Base-by-base conservation (phyloP, 306 rosid genomes). In the Ochetophila trinervis region DNA sequence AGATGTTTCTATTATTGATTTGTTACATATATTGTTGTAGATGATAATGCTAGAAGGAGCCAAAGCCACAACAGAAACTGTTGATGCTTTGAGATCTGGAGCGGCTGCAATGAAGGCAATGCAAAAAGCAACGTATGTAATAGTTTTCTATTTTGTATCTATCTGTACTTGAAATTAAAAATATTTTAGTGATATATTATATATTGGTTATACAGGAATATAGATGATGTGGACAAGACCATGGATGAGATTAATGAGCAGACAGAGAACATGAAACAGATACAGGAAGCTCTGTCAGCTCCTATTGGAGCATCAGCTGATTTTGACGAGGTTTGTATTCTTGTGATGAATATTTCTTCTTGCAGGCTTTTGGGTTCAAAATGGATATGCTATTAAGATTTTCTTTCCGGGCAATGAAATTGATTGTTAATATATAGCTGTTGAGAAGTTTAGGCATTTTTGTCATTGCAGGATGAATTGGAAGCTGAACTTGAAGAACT, bases 191-290 rank as follows among this genome's bases (percentile, higher is more conserved):
- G 40, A 9, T 57, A 9, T 30, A 35, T n/a, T 5, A 7, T 40
- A 2, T 67, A 7, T 67, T 23, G 55, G 55, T 45, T 71, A 68
- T 61, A 59, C 86, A 93, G 99, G 82, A 93, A 90, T 71, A 93
- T 93, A 40, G 97, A 93, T 65, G 97, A 93, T 51, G 99, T 93
- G 24, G 99, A 93, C 78, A 90, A 93, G 79, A 87, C 97, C 63
- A 90, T 93, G 97, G 99, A 93, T 70, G 99, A 93, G 85, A 93
- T 93, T 72, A 93, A 93, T 71, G 99, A 93, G 73, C 99, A 93
- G 74, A 93, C 97, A 0, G 99, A 93, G 79, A 93, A 90, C 78
- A 93, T 93, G 99, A 93, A 93, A 67, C 93, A 85, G 86, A 93
- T 93, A 62, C 99, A 93, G 78, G 99, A 90, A 63, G 99, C 99